Evolutionary conservation across 2,329 filamentous ascomycete species (phyloP).

Genomic region (Elsinoe necatrix): DNA sequence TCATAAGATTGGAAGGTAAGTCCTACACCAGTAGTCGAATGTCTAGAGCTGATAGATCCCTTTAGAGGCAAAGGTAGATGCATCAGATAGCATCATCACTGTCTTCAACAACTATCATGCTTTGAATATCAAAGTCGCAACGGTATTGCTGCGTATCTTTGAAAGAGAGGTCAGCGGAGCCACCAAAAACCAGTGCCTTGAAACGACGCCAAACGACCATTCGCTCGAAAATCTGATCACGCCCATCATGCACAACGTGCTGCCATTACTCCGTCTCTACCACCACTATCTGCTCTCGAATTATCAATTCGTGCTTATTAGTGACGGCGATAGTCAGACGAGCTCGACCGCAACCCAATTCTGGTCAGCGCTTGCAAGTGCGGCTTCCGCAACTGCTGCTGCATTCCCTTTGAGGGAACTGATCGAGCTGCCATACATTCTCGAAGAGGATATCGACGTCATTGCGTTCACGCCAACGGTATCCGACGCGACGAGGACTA

Average conservation of each 20-base stretch:
- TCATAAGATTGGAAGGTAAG: conserved; percentile 50
- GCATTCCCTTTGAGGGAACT: conserved; percentile 52
- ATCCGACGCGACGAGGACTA: conserved; percentile 40
- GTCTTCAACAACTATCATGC: conserved; percentile 17
- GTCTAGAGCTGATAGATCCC: neutral
- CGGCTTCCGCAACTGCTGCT: conserved; percentile 50
- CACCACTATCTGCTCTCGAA: conserved; percentile 58
- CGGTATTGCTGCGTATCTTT: neutral
- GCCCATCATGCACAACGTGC: conserved; percentile 50
- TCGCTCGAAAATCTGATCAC: conserved; percentile 51
- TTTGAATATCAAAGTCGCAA: neutral
- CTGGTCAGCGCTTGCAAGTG: conserved; percentile 58
- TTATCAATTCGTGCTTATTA: conserved; percentile 46
- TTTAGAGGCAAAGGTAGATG: conserved; percentile 29
- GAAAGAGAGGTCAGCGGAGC: neutral
- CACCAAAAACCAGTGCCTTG: conserved; percentile 26
- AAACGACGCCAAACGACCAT: too few relatives aligned
- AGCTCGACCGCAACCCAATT: conserved; percentile 51
- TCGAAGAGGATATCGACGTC: conserved; percentile 60
- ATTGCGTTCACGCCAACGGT: conserved; percentile 56
- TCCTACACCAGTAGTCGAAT: neutral
- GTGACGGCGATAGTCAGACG: conserved; percentile 46
- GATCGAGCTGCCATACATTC: conserved; percentile 51
- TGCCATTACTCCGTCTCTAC: conserved; percentile 59
- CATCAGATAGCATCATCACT: conserved; percentile 17